Conservation (phyloP, 2,329 filamentous ascomycete species). For the Tolypocladium guangdongense region DNA sequence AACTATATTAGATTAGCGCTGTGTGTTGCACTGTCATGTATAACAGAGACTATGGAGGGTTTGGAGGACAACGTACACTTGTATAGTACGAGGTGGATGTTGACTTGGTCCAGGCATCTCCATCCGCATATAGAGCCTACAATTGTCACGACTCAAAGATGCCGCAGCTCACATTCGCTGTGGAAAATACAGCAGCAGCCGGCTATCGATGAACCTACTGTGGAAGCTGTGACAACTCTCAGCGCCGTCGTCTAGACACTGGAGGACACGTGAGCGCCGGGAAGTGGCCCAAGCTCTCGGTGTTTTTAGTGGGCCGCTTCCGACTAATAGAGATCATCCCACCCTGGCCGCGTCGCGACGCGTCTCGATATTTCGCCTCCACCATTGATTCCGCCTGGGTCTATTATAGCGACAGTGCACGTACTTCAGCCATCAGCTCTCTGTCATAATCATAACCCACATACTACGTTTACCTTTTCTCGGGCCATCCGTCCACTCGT, state of each 20-base stretch:
- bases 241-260: too few species aligned
- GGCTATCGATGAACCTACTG: background rate
- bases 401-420: background rate
- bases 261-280: background rate
- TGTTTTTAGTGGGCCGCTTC: slow-evolving; percentile 9
- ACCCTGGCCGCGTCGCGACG: slow-evolving; percentile 16
- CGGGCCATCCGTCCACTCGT: background rate
- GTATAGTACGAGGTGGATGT: background rate
- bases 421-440: background rate
- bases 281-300: background rate
- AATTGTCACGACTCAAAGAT: too few species aligned
- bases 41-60: too few species aligned
- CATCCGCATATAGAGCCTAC: background rate
- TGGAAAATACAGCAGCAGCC: background rate
- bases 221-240: background rate
- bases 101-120: background rate
- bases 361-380: slow-evolving; percentile 14
- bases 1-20: background rate
- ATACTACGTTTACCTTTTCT: too few species aligned
- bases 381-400: background rate
- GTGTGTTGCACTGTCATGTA: background rate
- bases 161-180: too few species aligned
- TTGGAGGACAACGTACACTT: background rate
- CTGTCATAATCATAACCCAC: background rate
- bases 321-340: background rate